Conservation (phyloP, 148 eudicot genomes). For the Agrostemma githago region DNA sequence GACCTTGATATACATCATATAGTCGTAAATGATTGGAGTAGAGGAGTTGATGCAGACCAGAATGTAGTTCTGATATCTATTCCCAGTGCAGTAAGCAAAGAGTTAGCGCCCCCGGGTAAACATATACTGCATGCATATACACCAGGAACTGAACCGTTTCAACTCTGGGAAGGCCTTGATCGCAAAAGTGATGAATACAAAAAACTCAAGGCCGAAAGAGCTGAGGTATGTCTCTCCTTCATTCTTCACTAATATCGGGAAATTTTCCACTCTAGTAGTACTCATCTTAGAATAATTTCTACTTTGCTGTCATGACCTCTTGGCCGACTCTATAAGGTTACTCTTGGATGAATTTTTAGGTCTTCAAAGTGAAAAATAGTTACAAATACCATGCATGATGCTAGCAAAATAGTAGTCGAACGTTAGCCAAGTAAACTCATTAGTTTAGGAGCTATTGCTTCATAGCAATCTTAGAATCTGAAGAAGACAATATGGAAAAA, state of each 20-base stretch:
- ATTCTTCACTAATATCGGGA: not conserved
- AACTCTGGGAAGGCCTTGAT: slow-evolving; percentile 90
- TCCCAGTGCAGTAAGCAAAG: slow-evolving; percentile 77
- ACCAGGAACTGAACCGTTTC: slow-evolving; percentile 92
- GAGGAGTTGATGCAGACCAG: slow-evolving; percentile 97
- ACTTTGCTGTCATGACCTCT: too few relatives aligned
- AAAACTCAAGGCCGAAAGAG: slow-evolving; percentile 76
- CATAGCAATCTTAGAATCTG: too few relatives aligned
- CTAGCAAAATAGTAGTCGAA: too few relatives aligned
- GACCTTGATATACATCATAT: slow-evolving; percentile 93
- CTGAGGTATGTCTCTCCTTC: slow-evolving; percentile 51
- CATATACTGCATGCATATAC: slow-evolving; percentile 88
- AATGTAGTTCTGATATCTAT: slow-evolving; percentile 91
- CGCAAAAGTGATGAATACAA: slow-evolving; percentile 77
- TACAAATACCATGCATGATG: too few relatives aligned
- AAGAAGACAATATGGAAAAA: not conserved
- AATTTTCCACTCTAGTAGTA: too few relatives aligned
- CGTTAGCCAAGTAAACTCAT: too few relatives aligned
- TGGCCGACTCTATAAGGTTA: too few relatives aligned
- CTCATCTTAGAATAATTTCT: too few relatives aligned
- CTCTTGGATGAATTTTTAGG: too few relatives aligned
- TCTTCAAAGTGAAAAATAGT: too few relatives aligned
- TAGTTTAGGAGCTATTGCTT: too few relatives aligned
- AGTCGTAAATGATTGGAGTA: slow-evolving; percentile 82
- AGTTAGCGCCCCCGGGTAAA: slow-evolving; percentile 90